Conservation (phyloP, 2,329 filamentous ascomycete genomes). For the Pseudocercospora cruenta region DNA sequence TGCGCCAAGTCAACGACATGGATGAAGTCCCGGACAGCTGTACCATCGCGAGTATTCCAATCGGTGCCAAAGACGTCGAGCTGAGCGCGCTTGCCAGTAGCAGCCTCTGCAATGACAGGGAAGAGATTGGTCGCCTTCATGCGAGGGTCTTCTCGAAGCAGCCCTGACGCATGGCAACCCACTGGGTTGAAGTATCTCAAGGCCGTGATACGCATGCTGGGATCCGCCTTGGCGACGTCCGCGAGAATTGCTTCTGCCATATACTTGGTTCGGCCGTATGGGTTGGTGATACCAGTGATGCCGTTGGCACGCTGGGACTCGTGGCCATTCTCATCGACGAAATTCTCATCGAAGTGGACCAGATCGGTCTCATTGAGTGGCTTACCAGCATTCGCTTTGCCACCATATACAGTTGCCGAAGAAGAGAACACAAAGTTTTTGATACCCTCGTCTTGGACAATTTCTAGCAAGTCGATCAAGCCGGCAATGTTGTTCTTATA, state of each 20-base stretch:
- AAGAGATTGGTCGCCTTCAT: slow-evolving; percentile 66
- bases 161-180: slow-evolving; percentile 66
- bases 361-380: slow-evolving; percentile 32
- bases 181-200: slow-evolving; percentile 71
- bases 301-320: slow-evolving; percentile 50
- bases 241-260: slow-evolving; percentile 69
- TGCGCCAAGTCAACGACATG: slow-evolving; percentile 60
- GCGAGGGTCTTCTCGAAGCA: slow-evolving; percentile 66
- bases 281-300: slow-evolving; percentile 63
- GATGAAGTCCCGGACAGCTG: slow-evolving; percentile 61
- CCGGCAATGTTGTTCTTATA: slow-evolving; percentile 71
- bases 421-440: slow-evolving; percentile 70
- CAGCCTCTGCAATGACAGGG: slow-evolving; percentile 65
- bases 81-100: slow-evolving; percentile 57
- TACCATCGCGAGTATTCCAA: slow-evolving; percentile 68
- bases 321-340: slow-evolving; percentile 48
- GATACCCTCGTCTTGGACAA: slow-evolving; percentile 63
- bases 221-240: slow-evolving; percentile 61
- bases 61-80: slow-evolving; percentile 67
- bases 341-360: slow-evolving; percentile 44
- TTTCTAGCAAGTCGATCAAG: slow-evolving; percentile 61
- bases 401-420: slow-evolving; percentile 68
- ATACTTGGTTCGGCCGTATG: slow-evolving; percentile 69
- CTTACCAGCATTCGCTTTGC: slow-evolving; percentile 33
- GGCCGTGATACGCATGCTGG: slow-evolving; percentile 65